Base-by-base conservation (phyloP, 1,139 yeast genomes). In the Candida neerlandica region DNA sequence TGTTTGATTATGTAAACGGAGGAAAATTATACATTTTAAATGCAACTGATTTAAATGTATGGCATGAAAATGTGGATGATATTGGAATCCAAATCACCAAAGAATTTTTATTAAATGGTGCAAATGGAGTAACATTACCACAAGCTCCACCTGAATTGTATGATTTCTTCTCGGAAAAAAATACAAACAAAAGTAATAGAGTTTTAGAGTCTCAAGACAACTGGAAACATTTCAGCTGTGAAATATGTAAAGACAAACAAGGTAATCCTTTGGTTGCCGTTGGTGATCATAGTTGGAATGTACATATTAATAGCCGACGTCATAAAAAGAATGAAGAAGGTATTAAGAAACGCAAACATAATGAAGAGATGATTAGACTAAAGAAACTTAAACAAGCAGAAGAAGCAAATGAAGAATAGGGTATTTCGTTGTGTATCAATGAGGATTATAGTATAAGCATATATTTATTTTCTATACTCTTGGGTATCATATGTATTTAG, bases 151-250 rank as follows among this genome's bases (percentile, higher is more conserved):
- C 58, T 0, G 65, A 70, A 2, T 63, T 84, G 12, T 56, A 61
- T 30, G 59, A 63, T 1, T 57, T 82, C 18, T 59, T 73, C 23
- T 21, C 16, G 4, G 73, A 74, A 0, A 55, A 59, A 1, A 58
- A 55, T 5, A 59, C 61, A 53, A 69, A 65, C n/a, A 12, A n/a
- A 42, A 72, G 78, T 56, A 74, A 75, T 58, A 71, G 74, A 55
- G 60, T 61, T 16, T 40, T 73, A 9, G 74, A 70, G 3, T 65
- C 78, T 5, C 73, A 61, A 23, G 73, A 56, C 4, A 69, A 84
- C 55, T 89, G 96, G 96, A 76, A 80, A 50, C 95, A 90, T 54
- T 81, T 70, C 56, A 68, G 67, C 11, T 94, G 99, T 63, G 80
- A 80, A 0, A 66, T 76, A 1, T 94, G 99, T 62, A 69, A 67